Base-by-base conservation (phyloP, 768 basidiomycete genomes). In the Mycena epipterygia region DNA sequence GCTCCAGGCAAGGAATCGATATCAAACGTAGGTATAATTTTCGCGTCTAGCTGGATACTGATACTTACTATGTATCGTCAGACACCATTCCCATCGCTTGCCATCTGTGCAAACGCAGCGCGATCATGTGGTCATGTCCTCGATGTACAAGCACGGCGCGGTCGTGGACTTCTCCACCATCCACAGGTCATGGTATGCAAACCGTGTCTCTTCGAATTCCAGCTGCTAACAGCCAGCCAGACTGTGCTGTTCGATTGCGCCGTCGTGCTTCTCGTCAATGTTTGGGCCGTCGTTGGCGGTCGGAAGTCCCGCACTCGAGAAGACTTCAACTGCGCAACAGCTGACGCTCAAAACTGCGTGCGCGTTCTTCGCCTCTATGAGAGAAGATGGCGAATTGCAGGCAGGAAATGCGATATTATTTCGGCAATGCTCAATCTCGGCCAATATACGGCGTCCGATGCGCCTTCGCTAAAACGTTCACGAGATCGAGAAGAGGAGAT, bases 41-140 rank as follows among this genome's bases (percentile, higher is more conserved):
- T 0, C 27, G 12, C 21, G 8, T 23, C 46, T 23, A 39, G 41
- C 33, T 48, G 12, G 14, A 13, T 16, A n/a, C 29, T 2, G 9
- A 44, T 85, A 33, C 84, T 80, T 87, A 29, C 83, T 81, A 14
- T n/a, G n/a, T n/a, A n/a, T n/a, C n/a, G n/a, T n/a, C n/a, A 82
- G 88, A 82, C 85, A 63, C 87, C 39, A 2, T 64, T 65, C 33
- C 64, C n/a, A n/a, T n/a, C n/a, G n/a, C n/a, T n/a, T n/a, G n/a
- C n/a, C n/a, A n/a, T n/a, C n/a, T n/a, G n/a, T n/a, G n/a, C n/a
- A n/a, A n/a, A n/a, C n/a, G n/a, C n/a, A n/a, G n/a, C n/a, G n/a
- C n/a, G n/a, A n/a, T 84, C 85, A 2, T 83, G 83, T 44, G 81
- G 82, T 21, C 84, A 84, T 67, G 87, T 90, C 55, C 73, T 88